Percentiles rank a stretch among this genome's conserved stretches.
These are phyloP conservation scores for Fusarium dlaminii DNA, from an alignment of 2,329 filamentous ascomycete species.

Conservation along the genomic window DNA sequence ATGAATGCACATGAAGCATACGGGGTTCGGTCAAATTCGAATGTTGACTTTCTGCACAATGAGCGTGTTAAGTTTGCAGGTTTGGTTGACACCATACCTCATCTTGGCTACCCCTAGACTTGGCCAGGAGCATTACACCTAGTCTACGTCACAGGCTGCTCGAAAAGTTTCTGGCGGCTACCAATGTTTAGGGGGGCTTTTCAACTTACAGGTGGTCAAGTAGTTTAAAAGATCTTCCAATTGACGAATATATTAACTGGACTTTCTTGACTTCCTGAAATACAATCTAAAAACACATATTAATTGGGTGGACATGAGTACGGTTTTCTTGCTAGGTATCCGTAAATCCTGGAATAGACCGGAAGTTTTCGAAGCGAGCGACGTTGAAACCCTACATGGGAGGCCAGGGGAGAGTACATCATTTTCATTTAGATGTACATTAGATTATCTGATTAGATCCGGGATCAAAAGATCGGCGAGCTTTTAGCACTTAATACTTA, in stretches of 20 bases:
- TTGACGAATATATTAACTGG: not conserved
- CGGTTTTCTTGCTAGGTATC: not conserved
- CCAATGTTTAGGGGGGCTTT: not conserved
- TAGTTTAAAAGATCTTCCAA: not conserved
- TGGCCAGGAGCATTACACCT: not conserved
- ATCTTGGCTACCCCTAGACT: not conserved
- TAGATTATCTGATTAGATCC: slow-evolving; percentile 30
- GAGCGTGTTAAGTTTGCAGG: not conserved
- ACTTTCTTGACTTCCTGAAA: not conserved
- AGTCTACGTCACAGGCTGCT: not conserved
- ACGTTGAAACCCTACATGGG: not conserved
- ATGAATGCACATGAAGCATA: not conserved
- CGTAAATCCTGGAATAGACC: not conserved
- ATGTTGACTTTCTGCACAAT: not conserved
- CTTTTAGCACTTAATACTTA: not conserved
- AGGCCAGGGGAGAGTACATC: not conserved
- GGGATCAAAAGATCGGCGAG: slow-evolving; percentile 3
- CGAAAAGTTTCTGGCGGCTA: not conserved
- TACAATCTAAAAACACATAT: not conserved
- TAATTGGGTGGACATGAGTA: not conserved
- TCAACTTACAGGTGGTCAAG: not conserved
- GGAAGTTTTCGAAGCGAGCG: not conserved
- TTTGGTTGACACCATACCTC: not conserved
- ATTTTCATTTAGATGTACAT: slow-evolving; percentile 1
- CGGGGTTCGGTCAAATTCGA: not conserved